Conservation (phyloP, 805 yeast genomes). For the Cyberlindnera americana region DNA sequence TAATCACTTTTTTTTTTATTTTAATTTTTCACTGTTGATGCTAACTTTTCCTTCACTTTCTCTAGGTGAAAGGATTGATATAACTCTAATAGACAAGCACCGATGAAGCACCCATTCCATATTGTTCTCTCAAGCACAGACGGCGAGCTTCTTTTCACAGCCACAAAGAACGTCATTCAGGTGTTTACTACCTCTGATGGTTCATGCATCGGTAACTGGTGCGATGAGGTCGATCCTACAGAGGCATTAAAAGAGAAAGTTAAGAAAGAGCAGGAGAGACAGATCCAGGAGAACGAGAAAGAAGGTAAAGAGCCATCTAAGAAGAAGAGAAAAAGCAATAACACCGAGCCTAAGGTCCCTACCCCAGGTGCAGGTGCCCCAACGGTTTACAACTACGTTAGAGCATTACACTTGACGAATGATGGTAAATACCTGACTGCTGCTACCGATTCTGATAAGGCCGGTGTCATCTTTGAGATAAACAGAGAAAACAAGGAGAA, state of each 20-base stretch:
- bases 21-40: not conserved
- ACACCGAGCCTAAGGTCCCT: constrained; percentile 49
- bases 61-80: not conserved
- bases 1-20: not conserved
- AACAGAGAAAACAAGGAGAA: constrained; percentile 24
- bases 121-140: constrained; percentile 41
- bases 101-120: constrained; percentile 72
- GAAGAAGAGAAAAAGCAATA: constrained; percentile 34
- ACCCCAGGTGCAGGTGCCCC: constrained; percentile 70
- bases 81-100: not conserved
- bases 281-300: constrained; percentile 25
- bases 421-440: constrained; percentile 56
- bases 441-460: constrained; percentile 81
- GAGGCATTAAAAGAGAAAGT: constrained; percentile 46
- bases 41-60: not conserved
- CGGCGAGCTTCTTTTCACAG: constrained; percentile 49
- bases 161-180: constrained; percentile 56
- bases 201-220: constrained; percentile 54
- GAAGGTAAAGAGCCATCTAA: constrained; percentile 33
- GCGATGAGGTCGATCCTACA: constrained; percentile 51
- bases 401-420: constrained; percentile 54
- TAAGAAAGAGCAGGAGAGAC: constrained; percentile 35
- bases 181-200: constrained; percentile 44
- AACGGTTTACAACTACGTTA: constrained; percentile 60
- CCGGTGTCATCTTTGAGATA: constrained; percentile 58